Evolutionary conservation across 1,284 basidiomycete species (phyloP).

Genomic region (Macrocystidia cucumis): DNA sequence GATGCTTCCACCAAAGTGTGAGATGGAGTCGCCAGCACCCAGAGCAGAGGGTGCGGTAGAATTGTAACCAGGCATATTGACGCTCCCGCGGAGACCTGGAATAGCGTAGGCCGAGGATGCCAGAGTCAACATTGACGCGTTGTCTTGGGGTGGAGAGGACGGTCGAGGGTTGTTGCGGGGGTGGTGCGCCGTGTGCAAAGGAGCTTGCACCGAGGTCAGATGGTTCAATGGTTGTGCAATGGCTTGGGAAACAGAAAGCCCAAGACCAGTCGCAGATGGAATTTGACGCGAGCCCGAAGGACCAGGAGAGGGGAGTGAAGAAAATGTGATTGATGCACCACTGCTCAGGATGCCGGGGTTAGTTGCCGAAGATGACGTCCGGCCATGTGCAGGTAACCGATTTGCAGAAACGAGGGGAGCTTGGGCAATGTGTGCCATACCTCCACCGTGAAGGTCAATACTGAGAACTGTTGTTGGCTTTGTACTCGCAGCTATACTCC

Average conservation of each 20-base stretch:
- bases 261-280: slow-evolving; percentile 32
- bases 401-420: slow-evolving; percentile 55
- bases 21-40: slow-evolving; percentile 56
- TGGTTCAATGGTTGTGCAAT: slow-evolving; percentile 16
- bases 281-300: slow-evolving; percentile 44
- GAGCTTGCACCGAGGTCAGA: slow-evolving; percentile 56
- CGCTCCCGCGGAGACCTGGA: slow-evolving; percentile 37
- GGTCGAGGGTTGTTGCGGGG: slow-evolving; percentile 94
- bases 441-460: slow-evolving; percentile 70
- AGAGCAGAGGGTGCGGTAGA: slow-evolving; percentile 44
- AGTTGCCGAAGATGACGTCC: slow-evolving; percentile 49
- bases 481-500: slow-evolving; percentile 81
- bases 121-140: slow-evolving; percentile 88
- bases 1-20: slow-evolving; percentile 54
- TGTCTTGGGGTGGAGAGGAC: slow-evolving; percentile 82
- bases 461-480: slow-evolving; percentile 93
- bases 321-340: slow-evolving; percentile 62
- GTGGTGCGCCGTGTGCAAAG: slow-evolving; percentile 84
- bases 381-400: slow-evolving; percentile 46
- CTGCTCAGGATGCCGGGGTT: slow-evolving; percentile 31
- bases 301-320: slow-evolving; percentile 37
- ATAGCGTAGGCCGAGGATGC: slow-evolving; percentile 87
- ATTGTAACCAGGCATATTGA: slow-evolving; percentile 29
- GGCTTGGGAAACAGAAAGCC: slow-evolving; percentile 12
- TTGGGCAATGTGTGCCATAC: slow-evolving; percentile 89